Base-by-base conservation (phyloP, 2,329 filamentous ascomycete genomes). In the Trichoderma atrobrunneum region DNA sequence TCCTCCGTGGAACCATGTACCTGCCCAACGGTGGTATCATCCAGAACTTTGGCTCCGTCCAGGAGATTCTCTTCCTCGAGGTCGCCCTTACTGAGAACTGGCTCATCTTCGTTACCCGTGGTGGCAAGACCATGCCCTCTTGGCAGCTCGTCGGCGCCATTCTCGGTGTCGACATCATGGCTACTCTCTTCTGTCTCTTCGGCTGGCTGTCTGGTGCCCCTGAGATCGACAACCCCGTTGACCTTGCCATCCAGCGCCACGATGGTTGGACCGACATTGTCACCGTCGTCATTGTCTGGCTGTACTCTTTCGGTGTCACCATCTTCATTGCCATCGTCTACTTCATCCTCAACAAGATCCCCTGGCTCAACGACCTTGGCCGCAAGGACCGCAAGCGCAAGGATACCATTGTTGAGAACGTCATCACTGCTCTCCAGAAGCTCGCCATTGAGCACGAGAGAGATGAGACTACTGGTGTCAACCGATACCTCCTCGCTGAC, bases 101-200 rank as follows among this genome's bases (percentile, higher is more conserved):
- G 94, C 88, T 97, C 68, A 97, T 97, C 84, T 97, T 97, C 87
- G 95, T 97, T 84, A 97, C 94, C 76, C 93, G 94, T 87, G 92
- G 93, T 84, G 95, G 95, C 83, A 93, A 93, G 78, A 93, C 93
- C 72, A 95, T 97, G 73, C 94, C 94, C 73, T 97, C 93, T 73
- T 95, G 93, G 92, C 93, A 97, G 83, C 87, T 97, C 57, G 82
- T 87, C 70, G 91, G 91, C 73, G 94, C 94, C 75, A 94, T 97
- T 75, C 81, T 96, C 57, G 76, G 93, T 65, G 94, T 97, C 78
- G 93, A 97, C 79, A 87, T 96, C 77, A 84, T 97, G 72, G 93
- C 94, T 75, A 97, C 93, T 54, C 87, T 94, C 82, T 97, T 97
- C 89, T 91, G 89, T 81, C 85, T 95, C 79, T 97, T 93, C 81